Conservation (phyloP, 2,329 filamentous ascomycete species). For the Raffaelea ambrosiae region DNA sequence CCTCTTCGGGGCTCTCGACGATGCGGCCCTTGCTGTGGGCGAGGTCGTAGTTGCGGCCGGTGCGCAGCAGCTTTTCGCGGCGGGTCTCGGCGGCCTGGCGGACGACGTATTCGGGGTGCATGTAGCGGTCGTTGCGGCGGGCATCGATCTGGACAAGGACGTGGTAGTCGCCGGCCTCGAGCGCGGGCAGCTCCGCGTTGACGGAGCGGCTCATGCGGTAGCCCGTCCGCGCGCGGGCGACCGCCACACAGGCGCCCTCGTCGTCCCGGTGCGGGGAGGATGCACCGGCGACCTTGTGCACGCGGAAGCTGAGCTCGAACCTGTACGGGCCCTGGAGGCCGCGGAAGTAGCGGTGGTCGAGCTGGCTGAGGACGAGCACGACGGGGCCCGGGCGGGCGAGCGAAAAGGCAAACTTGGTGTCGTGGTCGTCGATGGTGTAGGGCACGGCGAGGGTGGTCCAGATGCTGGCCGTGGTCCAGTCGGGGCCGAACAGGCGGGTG, state of each 20-base stretch:
- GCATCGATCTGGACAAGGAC: slow-evolving; percentile 49
- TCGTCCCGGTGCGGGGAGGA: neutral
- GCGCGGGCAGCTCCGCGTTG: slow-evolving; percentile 45
- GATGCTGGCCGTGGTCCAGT: slow-evolving; percentile 49
- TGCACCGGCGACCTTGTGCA: slow-evolving; percentile 20
- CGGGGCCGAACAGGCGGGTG: slow-evolving; percentile 51
- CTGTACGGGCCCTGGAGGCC: slow-evolving; percentile 51
- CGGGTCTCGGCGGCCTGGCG: slow-evolving; percentile 39
- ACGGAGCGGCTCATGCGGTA: slow-evolving; percentile 51
- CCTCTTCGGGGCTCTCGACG: slow-evolving; percentile 38
- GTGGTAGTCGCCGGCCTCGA: slow-evolving; percentile 47
- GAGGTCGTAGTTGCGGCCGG: slow-evolving; percentile 50
- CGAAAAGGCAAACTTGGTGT: slow-evolving; percentile 50
- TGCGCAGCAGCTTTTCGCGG: slow-evolving; percentile 50
- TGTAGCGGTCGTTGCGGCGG: slow-evolving; percentile 30
- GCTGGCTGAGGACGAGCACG: slow-evolving; percentile 52
- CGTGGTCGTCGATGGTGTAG: slow-evolving; percentile 53
- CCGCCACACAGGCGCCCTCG: slow-evolving; percentile 37
- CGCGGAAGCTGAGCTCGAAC: slow-evolving; percentile 30
- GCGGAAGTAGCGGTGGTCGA: slow-evolving; percentile 54
- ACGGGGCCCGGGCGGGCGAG: slow-evolving; percentile 48
- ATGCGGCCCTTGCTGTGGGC: slow-evolving; percentile 52
- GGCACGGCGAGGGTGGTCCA: slow-evolving; percentile 56
- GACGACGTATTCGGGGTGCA: slow-evolving; percentile 48
- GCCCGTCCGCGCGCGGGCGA: slow-evolving; percentile 50